A percentile compares a stretch with the other conserved stretches of the same genome.
These are phyloP conservation scores for Betula pendula DNA, from an alignment of 306 rosid genomes.

Conservation along the genomic window DNA sequence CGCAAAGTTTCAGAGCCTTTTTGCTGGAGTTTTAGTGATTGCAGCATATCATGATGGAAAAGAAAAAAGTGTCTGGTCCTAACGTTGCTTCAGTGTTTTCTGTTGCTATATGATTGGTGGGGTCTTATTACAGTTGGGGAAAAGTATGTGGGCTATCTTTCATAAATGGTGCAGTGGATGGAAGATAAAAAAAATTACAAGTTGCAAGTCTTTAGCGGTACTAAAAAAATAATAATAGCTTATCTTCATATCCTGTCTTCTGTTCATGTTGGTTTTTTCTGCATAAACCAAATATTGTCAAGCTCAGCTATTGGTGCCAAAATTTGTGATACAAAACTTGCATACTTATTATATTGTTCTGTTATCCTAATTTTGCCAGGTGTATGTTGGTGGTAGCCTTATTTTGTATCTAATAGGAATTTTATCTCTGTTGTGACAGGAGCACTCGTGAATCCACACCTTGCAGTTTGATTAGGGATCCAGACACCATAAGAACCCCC, in stretches of 20 bases:
- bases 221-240: background rate
- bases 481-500: constrained; percentile 64
- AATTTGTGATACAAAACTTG: background rate
- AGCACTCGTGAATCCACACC: constrained; percentile 95
- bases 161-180: background rate
- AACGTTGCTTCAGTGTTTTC: background rate
- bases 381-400: constrained; percentile 4
- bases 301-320: background rate
- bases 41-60: background rate
- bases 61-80: background rate
- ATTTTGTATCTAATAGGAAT: background rate
- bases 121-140: background rate
- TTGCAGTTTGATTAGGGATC: constrained; percentile 77
- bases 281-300: background rate
- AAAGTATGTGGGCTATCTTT: background rate
- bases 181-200: background rate
- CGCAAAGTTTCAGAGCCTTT: background rate
- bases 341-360: background rate
- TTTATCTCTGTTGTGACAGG: constrained; percentile 47
- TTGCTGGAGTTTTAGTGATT: background rate
- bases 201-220: background rate
- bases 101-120: background rate
- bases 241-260: background rate
- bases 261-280: background rate
- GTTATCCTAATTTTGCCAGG: constrained; percentile 1